Percentiles rank a stretch among this genome's conserved stretches.
phyloP scores from a whole-genome alignment of 108 stramenopile genomes.

The Cyclotella cryptica region DNA sequence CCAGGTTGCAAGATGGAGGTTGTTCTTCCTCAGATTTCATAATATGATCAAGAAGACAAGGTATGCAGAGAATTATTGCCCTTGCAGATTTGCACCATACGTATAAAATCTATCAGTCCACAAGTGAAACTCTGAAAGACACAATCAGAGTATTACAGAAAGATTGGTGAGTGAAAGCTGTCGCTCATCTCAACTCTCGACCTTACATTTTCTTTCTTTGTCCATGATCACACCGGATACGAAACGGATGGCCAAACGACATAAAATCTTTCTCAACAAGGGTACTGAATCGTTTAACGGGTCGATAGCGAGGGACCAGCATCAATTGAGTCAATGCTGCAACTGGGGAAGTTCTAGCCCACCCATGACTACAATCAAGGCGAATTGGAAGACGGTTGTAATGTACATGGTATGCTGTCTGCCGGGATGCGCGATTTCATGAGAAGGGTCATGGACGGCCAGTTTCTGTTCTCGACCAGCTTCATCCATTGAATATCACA shows the following conservation, averaged over 20 bases:
- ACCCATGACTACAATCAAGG: conserved; percentile 98
- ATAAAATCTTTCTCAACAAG: conserved; percentile 98
- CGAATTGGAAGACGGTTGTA: conserved; percentile 89
- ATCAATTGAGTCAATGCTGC: conserved; percentile 90
- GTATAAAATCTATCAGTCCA: conserved; percentile 83
- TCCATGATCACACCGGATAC: conserved; percentile 91
- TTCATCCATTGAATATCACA: conserved; percentile 77
- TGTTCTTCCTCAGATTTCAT: conserved; percentile 14
- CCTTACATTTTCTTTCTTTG: conserved; percentile 78
- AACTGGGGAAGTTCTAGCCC: conserved; percentile 98
- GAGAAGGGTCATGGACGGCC: conserved; percentile 88
- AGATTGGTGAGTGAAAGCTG: conserved; percentile 97
- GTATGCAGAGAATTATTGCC: conserved; percentile 57
- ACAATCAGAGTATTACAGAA: conserved; percentile 98
- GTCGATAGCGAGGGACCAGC: conserved; percentile 97
- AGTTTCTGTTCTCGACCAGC: conserved; percentile 91
- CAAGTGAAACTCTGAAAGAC: conserved; percentile 89
- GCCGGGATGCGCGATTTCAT: conserved; percentile 90
- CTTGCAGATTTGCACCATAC: conserved; percentile 78
- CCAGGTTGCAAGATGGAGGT: conserved; percentile 29
- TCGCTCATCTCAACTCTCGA: conserved; percentile 80
- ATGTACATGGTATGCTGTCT: conserved; percentile 88
- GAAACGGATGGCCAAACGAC: conserved; percentile 97
- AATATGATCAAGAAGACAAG: conserved; percentile 25
- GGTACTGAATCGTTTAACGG: conserved; percentile 90